These are phyloP conservation scores for Cercospora sp. DNA, from an alignment of 2,329 filamentous ascomycete species.

Conservation along the genomic window DNA sequence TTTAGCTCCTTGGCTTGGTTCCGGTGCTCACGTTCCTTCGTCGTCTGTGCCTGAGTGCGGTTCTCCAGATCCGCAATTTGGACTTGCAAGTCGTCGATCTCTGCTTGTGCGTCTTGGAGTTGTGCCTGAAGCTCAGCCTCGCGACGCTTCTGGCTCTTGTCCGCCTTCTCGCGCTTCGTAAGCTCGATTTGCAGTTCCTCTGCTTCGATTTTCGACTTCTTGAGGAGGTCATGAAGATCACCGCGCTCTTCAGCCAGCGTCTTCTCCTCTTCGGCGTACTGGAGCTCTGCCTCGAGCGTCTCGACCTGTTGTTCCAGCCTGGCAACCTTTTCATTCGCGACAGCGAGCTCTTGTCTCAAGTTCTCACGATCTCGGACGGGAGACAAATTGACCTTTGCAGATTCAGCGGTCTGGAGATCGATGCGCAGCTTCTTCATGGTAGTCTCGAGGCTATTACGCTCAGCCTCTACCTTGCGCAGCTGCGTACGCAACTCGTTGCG, in stretches of 20 bases:
- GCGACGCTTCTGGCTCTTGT: constrained; percentile 58
- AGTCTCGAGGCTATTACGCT: constrained; percentile 36
- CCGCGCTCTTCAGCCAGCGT: constrained; percentile 57
- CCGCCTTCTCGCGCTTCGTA: constrained; percentile 65
- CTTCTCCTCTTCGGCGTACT: constrained; percentile 54
- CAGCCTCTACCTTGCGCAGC: constrained; percentile 35
- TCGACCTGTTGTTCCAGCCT: constrained; percentile 56
- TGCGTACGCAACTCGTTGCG: constrained; percentile 38
- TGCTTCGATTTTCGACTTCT: constrained; percentile 58
- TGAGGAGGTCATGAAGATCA: constrained; percentile 61
- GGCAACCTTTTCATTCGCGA: constrained; percentile 39
- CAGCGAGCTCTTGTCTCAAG: constrained; percentile 37
- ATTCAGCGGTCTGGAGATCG: constrained; percentile 38
- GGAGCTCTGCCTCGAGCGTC: constrained; percentile 59
- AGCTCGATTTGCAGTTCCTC: constrained; percentile 67
- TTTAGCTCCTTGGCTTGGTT: constrained; percentile 38
- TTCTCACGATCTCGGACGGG: constrained; percentile 39
- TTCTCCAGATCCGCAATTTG: constrained; percentile 54
- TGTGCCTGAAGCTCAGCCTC: constrained; percentile 65
- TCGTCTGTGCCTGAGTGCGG: constrained; percentile 28
- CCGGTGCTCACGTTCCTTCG: constrained; percentile 43
- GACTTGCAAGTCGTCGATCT: constrained; percentile 51
- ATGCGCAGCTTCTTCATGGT: constrained; percentile 40
- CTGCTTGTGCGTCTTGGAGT: constrained; percentile 58
- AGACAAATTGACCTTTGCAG: constrained; percentile 32